phyloP scores from a whole-genome alignment of 345 rosid genomes.

The Gynandropsis gynandra region DNA sequence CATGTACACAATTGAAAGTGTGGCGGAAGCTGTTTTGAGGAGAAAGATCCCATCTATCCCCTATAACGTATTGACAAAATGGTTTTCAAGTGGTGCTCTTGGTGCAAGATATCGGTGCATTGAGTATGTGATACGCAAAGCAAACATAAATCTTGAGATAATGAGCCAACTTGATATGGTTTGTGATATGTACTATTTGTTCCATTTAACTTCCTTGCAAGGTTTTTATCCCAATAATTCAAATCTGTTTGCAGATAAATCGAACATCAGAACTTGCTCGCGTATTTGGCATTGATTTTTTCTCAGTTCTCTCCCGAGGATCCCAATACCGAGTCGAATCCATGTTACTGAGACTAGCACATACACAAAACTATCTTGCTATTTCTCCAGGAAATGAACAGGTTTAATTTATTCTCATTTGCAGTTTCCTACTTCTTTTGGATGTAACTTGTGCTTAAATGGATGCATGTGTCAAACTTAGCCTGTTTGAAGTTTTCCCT shows the following conservation, averaged over 20 bases:
- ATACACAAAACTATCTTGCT: slow-evolving; percentile 87
- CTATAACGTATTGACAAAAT: slow-evolving; percentile 47
- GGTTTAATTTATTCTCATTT: slow-evolving; percentile 31
- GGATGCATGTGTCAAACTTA: no score
- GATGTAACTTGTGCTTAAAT: background rate
- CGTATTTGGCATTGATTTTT: slow-evolving; percentile 91
- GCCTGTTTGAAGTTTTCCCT: no score
- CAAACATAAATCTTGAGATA: slow-evolving; percentile 72
- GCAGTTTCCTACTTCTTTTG: background rate
- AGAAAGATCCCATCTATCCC: slow-evolving; percentile 70
- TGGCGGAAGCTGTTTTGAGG: slow-evolving; percentile 76
- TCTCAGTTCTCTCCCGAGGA: slow-evolving; percentile 97
- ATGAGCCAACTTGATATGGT: slow-evolving; percentile 91
- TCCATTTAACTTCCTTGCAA: slow-evolving; percentile 8
- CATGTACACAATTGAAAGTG: slow-evolving; percentile 78
- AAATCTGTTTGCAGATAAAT: slow-evolving; percentile 57
- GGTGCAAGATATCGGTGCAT: slow-evolving; percentile 77
- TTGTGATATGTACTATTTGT: slow-evolving; percentile 16
- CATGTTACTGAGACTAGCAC: slow-evolving; percentile 92
- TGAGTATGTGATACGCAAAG: slow-evolving; percentile 60
- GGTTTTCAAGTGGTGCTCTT: slow-evolving; percentile 78
- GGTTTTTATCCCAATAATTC: slow-evolving; percentile 5
- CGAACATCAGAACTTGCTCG: slow-evolving; percentile 99
- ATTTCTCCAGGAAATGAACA: slow-evolving; percentile 91
- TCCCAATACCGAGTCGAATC: slow-evolving; percentile 98